Evolutionary conservation across 495 filamentous ascomycete species (phyloP).

Genomic region (Podospora tetraspora): DNA sequence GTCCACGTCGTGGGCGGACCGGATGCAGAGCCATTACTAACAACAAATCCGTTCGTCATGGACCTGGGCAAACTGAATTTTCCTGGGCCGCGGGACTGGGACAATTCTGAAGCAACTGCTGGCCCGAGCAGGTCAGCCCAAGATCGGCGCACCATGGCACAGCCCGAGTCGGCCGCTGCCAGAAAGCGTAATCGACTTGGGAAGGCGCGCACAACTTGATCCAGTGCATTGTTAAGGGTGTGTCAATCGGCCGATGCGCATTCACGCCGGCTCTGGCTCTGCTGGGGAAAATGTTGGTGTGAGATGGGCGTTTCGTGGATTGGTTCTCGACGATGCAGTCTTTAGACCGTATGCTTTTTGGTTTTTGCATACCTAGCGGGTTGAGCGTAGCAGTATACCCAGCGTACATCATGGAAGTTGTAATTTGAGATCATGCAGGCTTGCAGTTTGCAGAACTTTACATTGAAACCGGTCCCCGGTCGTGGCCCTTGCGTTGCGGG

Average conservation of each 20-base stretch:
- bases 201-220: not conserved
- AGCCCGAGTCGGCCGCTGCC: not conserved
- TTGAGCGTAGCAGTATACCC: not conserved
- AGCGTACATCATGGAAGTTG: not conserved
- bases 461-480: not conserved
- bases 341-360: too few species aligned
- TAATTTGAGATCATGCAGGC: not conserved
- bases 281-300: not conserved
- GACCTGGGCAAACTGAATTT: not conserved
- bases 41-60: not conserved
- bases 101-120: not conserved
- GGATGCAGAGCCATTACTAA: not conserved
- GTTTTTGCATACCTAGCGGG: too few species aligned
- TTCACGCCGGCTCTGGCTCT: too few species aligned
- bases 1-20: not conserved
- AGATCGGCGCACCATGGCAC: not conserved
- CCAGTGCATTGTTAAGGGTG: not conserved
- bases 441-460: not conserved
- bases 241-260: not conserved
- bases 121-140: not conserved
- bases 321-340: too few species aligned
- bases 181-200: not conserved
- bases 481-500: not conserved
- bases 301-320: not conserved
- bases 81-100: not conserved